Base-by-base conservation (phyloP, 2,329 filamentous ascomycete genomes). In the Coleophoma eucalyptorum region DNA sequence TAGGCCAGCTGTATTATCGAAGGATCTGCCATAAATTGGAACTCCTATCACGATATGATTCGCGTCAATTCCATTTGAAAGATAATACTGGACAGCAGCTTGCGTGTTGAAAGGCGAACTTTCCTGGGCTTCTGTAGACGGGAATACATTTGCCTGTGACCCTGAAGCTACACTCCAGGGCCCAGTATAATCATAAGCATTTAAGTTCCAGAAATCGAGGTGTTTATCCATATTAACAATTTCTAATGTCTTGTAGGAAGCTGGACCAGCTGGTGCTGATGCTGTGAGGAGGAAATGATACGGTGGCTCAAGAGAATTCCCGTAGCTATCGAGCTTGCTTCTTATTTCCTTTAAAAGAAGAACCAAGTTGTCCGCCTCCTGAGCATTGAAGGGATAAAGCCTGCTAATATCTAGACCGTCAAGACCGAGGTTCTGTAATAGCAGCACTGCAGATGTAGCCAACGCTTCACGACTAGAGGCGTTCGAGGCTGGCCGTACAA, bases 121-220 rank as follows among this genome's bases (percentile, higher is more conserved):
- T 5, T 66, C 58, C 0, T 83, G 77, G 61, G 81, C 78, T 12
- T 67, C 58, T 1, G 66, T 58, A 42, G 78, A 81, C 7, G 73
- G 62, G 65, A 79, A 86, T 7, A 93, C 65, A 63, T 93, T 93
- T 3, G 88, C 81, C 60, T 85, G 77, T 68, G 93, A 87, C 8
- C 38, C 47, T 8, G 56, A 16, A 31, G 21, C 10, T 11, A 3
- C 35, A 35, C 40, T 45, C 50, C 50, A 51, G 18, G 73, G 75
- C 6, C 83, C 83, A 2, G 81, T 76, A 62, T 74, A 89, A 69
- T 90, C 86, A 62, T 90, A 90, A 19, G 82, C 33, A 8, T 10
- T 10, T 10, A 35, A 70, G 67, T 87, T 87, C 83, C 83, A 87
- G 65, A 87, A 87, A 67, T 87, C 83, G 1, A 87, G 73, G 48